Evolutionary conservation across 495 filamentous ascomycete genomes (phyloP).

Genomic region (Tuber brumale): DNA sequence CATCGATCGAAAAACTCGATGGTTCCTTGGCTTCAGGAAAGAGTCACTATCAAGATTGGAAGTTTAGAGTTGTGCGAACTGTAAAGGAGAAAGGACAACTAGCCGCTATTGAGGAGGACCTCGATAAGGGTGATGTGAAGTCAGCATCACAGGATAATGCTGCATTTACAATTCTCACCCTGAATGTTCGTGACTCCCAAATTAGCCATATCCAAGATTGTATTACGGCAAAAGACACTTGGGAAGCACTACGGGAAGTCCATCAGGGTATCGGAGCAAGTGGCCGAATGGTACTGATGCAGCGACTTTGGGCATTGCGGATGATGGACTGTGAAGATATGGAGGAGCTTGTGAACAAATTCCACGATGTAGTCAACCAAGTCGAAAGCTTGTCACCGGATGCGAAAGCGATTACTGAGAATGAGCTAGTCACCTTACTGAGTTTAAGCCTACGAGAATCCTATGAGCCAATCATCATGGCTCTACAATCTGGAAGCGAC

Average conservation of each 20-base stretch:
- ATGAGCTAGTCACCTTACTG: not conserved
- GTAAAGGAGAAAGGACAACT: too few species aligned
- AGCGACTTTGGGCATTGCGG: not conserved
- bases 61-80: too few species aligned
- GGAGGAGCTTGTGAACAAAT: not conserved
- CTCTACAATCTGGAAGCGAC: not conserved
- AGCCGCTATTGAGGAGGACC: too few species aligned
- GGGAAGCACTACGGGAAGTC: not conserved
- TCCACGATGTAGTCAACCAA: not conserved
- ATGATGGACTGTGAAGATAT: not conserved
- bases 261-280: not conserved
- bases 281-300: not conserved
- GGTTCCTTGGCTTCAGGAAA: too few species aligned
- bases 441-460: not conserved
- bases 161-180: not conserved
- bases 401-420: not conserved
- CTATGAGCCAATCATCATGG: not conserved
- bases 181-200: not conserved
- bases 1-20: too few species aligned
- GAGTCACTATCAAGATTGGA: too few species aligned
- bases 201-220: not conserved
- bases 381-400: not conserved
- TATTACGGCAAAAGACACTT: not conserved
- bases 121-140: too few species aligned
- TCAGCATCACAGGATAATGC: not conserved